These are phyloP conservation scores for Hyaloscypha finlandica DNA, from an alignment of 495 filamentous ascomycete genomes.

Conservation along the genomic window DNA sequence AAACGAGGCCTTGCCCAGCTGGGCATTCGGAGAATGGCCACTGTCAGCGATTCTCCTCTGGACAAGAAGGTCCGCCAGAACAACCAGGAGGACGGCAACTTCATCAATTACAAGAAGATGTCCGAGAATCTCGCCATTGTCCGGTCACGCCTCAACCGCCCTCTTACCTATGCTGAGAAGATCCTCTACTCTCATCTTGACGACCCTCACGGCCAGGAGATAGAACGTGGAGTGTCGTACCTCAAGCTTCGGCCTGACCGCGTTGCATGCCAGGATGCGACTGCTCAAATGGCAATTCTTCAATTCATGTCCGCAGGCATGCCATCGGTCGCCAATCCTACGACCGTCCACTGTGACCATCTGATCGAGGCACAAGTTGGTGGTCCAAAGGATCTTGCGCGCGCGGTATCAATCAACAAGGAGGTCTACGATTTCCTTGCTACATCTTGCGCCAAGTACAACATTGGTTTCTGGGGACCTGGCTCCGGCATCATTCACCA, in stretches of 20 bases:
- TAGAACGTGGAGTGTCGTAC: conserved; percentile 93
- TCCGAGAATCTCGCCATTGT: conserved; percentile 94
- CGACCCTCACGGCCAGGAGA: conserved; percentile 93
- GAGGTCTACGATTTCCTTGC: conserved; percentile 99
- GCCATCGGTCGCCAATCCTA: conserved; percentile 89
- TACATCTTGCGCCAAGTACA: conserved; percentile 95
- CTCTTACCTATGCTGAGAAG: conserved; percentile 96
- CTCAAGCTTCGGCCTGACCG: conserved; percentile 95
- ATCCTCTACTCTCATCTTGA: conserved; percentile 98
- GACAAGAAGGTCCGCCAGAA: conserved; percentile 60
- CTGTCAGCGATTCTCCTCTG: conserved; percentile 51
- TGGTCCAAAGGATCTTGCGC: conserved; percentile 89
- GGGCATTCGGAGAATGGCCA: conserved; percentile 56
- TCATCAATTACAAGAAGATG: conserved; percentile 86
- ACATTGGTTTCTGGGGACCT: conserved; percentile 99
- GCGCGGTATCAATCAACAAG: conserved; percentile 95
- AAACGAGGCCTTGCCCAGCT: conserved; percentile 48
- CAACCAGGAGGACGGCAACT: conserved; percentile 57
- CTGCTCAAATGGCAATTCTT: conserved; percentile 98
- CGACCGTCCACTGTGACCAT: conserved; percentile 98
- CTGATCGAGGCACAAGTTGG: conserved; percentile 97
- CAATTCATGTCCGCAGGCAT: conserved; percentile 99
- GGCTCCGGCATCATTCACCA: conserved; percentile 99
- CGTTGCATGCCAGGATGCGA: conserved; percentile 99
- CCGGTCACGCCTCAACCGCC: conserved; percentile 82